Percentiles rank a stretch among this genome's conserved stretches.
Evolutionary conservation across 148 eudicot species (phyloP).

Genomic region (Dysphania ambrosioides): DNA sequence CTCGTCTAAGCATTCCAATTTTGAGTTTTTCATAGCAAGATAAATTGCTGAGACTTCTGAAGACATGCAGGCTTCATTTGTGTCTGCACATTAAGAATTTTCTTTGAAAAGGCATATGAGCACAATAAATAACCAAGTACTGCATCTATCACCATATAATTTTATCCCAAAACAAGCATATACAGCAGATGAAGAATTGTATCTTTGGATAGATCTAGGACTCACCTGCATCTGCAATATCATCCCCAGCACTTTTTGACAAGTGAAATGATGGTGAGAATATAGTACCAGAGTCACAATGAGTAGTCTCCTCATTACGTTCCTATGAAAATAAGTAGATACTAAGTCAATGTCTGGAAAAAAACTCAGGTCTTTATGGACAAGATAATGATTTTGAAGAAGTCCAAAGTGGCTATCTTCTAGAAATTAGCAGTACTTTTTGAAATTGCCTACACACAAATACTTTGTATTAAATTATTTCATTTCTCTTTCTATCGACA

Average conservation of each 20-base stretch:
- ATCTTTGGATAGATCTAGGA: constrained; percentile 4
- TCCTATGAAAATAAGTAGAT: constrained; percentile 39
- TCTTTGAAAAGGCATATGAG: too few species aligned
- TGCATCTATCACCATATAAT: neutral
- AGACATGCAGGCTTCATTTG: constrained; percentile 49
- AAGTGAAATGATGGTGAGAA: constrained; percentile 86
- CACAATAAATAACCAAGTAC: neutral
- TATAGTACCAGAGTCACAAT: constrained; percentile 50
- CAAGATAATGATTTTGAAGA: too few species aligned
- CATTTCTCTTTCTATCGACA: too few species aligned
- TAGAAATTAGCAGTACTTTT: neutral
- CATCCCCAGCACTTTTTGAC: constrained; percentile 55
- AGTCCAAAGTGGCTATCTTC: too few species aligned
- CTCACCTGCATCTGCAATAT: constrained; percentile 51
- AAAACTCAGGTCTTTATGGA: too few species aligned
- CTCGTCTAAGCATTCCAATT: constrained; percentile 82
- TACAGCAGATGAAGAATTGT: neutral
- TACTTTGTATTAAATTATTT: too few species aligned
- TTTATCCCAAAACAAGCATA: neutral
- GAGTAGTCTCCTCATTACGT: constrained; percentile 40
- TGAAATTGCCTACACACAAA: neutral
- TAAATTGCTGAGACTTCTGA: constrained; percentile 78
- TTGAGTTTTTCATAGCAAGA: constrained; percentile 77
- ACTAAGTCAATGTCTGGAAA: neutral
- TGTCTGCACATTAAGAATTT: constrained; percentile 41